Base-by-base conservation (phyloP, 495 filamentous ascomycete species). In the Penicillium soppii region DNA sequence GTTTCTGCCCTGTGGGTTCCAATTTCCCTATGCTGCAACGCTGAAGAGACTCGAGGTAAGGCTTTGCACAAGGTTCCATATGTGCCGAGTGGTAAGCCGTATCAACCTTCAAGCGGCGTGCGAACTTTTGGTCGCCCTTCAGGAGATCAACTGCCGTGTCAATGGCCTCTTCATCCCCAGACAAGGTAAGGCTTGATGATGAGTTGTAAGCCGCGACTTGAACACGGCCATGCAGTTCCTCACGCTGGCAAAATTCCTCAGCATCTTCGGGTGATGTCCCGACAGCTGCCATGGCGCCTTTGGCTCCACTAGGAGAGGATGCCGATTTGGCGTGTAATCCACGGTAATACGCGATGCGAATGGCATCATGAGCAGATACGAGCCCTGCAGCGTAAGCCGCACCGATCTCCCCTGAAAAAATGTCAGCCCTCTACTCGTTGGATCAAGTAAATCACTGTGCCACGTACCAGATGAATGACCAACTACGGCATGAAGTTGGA, bases 221-320 rank as follows among this genome's bases (percentile, higher is more conserved):
- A 7, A 12, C 29, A 10, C 30, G 5, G 1, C 9, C 38, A 1
- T 1, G 3, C 2, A 40, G 12, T 2, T 13, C 4, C 1, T 40
- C 38, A 13, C 40, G 22, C 1, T 44, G 16, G 40, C 53, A 60
- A 2, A 79, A 43, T 0, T 72, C 76, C 2, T 52, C n/a, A 0
- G 71, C 75, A 30, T 83, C 77, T 10, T 77, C 71, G 1, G 55
- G 36, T 0, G 67, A 66, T 0, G 58, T 69, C 0, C 76, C 79
- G 3, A 75, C 79, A 0, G 81, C 82, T 26, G 83, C 26, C 82
- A 86, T 85, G 9, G 69, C 70, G 1, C 57, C 52, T 13, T 38
- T 40, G 1, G 25, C n/a, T 29, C 79, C 80, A 1, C 3, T 22
- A 10, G 46, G n/a, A 2, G 8, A 19, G 1, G 1, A 7, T 1